phyloP scores from a whole-genome alignment of 768 basidiomycete species.

The Hypholoma fasciculare region DNA sequence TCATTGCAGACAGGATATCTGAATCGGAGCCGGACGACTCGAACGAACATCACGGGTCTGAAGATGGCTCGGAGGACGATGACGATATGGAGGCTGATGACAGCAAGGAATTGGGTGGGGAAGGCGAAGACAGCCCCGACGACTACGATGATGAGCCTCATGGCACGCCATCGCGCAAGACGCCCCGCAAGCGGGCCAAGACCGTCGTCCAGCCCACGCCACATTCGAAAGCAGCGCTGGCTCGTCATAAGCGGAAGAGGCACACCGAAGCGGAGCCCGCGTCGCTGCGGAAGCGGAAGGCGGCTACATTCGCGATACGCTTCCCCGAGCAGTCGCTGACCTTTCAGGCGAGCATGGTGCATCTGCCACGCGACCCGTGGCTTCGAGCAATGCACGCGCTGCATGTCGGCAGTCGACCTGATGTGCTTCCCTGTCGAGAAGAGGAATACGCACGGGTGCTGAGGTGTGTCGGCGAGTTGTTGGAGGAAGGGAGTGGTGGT shows the following conservation, averaged over 20 bases:
- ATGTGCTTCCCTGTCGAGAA: constrained; percentile 85
- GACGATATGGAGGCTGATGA: constrained; percentile 22
- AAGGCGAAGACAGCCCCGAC: constrained; percentile 23
- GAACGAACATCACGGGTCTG: constrained; percentile 22
- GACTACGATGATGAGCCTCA: constrained; percentile 29
- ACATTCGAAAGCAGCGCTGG: constrained; percentile 70
- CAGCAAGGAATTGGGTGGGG: constrained; percentile 25
- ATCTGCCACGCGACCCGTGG: constrained; percentile 76
- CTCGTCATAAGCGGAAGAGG: constrained; percentile 34
- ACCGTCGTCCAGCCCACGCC: constrained; percentile 67
- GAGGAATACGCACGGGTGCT: constrained; percentile 80
- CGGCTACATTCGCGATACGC: constrained; percentile 21
- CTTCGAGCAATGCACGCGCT: constrained; percentile 86
- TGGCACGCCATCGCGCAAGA: constrained; percentile 54
- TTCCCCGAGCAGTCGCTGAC: constrained; percentile 33
- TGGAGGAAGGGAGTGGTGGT: constrained; percentile 93
- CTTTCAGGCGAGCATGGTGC: constrained; percentile 40
- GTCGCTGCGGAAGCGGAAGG: constrained; percentile 28
- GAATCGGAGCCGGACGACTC: constrained; percentile 30
- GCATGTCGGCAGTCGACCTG: constrained; percentile 92
- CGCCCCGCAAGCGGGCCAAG: constrained; percentile 25
- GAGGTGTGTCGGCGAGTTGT: constrained; percentile 74
- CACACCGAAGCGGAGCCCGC: constrained; percentile 9
- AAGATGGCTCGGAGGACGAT: constrained; percentile 27
- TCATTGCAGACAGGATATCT: constrained; percentile 17